phyloP scores from a whole-genome alignment of 192 early-diverging fungal genomes.

The Pecoramyces ruminantium region DNA sequence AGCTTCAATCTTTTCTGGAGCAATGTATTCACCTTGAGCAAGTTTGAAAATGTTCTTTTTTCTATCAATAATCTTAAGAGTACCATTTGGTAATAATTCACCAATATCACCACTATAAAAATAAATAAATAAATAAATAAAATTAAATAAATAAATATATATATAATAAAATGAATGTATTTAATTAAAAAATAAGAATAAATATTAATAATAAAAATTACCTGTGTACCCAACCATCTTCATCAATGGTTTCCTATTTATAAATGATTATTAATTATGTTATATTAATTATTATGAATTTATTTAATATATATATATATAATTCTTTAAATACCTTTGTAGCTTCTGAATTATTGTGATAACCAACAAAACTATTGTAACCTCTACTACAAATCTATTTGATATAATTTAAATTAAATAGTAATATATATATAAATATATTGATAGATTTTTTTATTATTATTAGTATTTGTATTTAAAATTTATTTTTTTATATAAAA shows the following conservation, averaged over 20 bases:
- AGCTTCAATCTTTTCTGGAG: not conserved
- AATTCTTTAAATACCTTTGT: not conserved
- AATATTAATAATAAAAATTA: slow-evolving; percentile 10
- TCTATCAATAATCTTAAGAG: slow-evolving; percentile 28
- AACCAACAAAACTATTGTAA: not conserved
- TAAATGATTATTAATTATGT: too few species aligned
- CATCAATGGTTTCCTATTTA: not conserved
- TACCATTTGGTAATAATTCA: slow-evolving; percentile 17
- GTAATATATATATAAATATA: too few species aligned
- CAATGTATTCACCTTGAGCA: slow-evolving; percentile 11
- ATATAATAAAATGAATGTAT: too few species aligned
- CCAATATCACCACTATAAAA: slow-evolving; percentile 44
- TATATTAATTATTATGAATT: too few species aligned
- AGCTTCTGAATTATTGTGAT: not conserved
- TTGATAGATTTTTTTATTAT: too few species aligned
- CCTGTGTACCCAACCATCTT: not conserved
- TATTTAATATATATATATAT: too few species aligned
- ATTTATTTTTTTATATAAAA: too few species aligned
- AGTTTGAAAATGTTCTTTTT: slow-evolving; percentile 32
- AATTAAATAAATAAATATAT: too few species aligned
- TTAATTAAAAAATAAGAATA: too few species aligned
- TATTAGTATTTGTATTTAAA: too few species aligned
- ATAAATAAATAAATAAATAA: too few species aligned
- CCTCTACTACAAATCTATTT: not conserved
- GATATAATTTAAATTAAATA: too few species aligned